These are phyloP conservation scores for Ceraceosorus bombacis DNA, from an alignment of 1,284 basidiomycete genomes.

Conservation along the genomic window DNA sequence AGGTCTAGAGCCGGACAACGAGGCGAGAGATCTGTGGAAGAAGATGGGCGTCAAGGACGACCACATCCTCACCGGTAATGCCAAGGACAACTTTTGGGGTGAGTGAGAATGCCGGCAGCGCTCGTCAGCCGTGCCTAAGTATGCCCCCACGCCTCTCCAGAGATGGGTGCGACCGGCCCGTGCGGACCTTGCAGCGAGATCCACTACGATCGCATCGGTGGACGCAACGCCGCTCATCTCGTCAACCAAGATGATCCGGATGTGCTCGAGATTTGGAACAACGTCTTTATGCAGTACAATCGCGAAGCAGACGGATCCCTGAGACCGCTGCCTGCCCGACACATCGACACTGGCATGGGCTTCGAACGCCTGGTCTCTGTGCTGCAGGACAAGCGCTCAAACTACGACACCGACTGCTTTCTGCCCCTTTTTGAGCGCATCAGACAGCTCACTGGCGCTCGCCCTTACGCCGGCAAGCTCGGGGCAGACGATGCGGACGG, in stretches of 20 bases:
- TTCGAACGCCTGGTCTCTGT: conserved; percentile 95
- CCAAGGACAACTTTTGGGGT: conserved; percentile 97
- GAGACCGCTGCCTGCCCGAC: conserved; percentile 75
- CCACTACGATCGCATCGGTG: conserved; percentile 91
- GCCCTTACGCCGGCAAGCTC: conserved; percentile 80
- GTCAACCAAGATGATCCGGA: conserved; percentile 93
- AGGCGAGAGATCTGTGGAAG: conserved; percentile 75
- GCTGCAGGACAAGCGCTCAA: conserved; percentile 81
- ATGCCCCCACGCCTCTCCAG: conserved; percentile 50
- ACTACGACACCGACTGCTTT: conserved; percentile 97
- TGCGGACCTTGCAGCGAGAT: conserved; percentile 98
- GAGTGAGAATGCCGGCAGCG: conserved; percentile 51
- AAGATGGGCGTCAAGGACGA: conserved; percentile 76
- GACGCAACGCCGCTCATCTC: conserved; percentile 78
- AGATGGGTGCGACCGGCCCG: conserved; percentile 96
- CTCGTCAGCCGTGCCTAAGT: background rate
- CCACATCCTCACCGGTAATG: conserved; percentile 86
- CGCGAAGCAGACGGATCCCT: conserved; percentile 81
- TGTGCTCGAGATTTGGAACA: conserved; percentile 98
- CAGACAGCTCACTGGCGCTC: conserved; percentile 78
- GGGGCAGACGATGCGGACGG: conserved; percentile 88
- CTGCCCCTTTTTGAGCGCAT: conserved; percentile 79
- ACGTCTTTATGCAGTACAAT: conserved; percentile 98
- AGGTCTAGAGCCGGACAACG: conserved; percentile 79
- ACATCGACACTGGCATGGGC: conserved; percentile 98